Percentiles rank a stretch among this genome's conserved stretches.
These are phyloP conservation scores for Penicillium malachiteum DNA, from an alignment of 495 filamentous ascomycete genomes.

Conservation along the genomic window DNA sequence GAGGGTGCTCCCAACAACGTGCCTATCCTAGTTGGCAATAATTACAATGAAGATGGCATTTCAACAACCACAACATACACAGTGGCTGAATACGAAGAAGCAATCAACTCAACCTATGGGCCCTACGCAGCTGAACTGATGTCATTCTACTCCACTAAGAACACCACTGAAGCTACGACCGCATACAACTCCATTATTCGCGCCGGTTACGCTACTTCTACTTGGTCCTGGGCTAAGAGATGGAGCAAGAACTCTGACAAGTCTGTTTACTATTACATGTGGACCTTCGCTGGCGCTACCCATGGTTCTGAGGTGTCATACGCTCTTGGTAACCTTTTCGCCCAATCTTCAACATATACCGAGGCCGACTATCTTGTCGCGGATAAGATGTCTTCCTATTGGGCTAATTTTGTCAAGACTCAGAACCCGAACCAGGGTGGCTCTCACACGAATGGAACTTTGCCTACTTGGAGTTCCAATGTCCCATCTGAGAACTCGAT, in stretches of 20 bases:
- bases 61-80: not conserved
- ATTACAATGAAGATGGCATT: not conserved
- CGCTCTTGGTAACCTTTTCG: not conserved
- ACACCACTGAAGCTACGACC: not conserved
- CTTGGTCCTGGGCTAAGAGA: not conserved
- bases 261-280: not conserved
- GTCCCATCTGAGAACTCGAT: not conserved
- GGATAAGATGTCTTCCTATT: not conserved
- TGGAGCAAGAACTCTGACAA: not conserved
- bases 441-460: not conserved
- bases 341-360: not conserved
- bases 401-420: constrained; percentile 1
- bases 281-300: not conserved
- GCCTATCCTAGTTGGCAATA: not conserved
- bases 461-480: not conserved
- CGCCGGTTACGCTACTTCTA: not conserved
- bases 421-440: not conserved
- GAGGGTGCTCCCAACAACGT: not conserved
- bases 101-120: not conserved
- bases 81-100: not conserved
- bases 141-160: not conserved
- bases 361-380: not conserved
- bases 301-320: not conserved
- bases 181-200: not conserved
- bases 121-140: not conserved